Percentiles rank a stretch among this genome's conserved stretches.
Conservation (phyloP, 108 stramenopile genomes). For the Conticribra weissflogii region DNA sequence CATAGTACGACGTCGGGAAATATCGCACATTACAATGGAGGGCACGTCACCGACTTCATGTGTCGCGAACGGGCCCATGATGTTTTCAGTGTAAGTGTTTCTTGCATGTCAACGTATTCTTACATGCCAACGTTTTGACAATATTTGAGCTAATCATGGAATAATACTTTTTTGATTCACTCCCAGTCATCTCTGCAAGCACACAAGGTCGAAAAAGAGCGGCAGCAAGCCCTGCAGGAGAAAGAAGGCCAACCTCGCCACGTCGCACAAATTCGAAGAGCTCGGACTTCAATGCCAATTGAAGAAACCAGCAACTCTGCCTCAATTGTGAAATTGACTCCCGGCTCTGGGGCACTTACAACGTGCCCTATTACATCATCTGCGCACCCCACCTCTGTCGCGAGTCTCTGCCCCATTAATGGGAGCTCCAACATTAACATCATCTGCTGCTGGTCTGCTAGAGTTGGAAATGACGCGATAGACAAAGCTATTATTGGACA, state of each 20-base stretch:
- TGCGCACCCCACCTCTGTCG: conserved; percentile 76
- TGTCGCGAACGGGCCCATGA: conserved; percentile 77
- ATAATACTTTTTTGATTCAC: too few species aligned
- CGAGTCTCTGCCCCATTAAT: conserved; percentile 57
- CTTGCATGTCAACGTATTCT: too few species aligned
- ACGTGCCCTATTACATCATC: neutral
- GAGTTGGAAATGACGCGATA: conserved; percentile 20
- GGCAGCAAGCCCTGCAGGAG: conserved; percentile 52
- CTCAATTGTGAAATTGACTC: neutral
- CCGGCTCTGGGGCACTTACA: neutral
- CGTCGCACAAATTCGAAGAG: conserved; percentile 83
- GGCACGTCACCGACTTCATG: conserved; percentile 54
- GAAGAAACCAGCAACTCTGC: conserved; percentile 15
- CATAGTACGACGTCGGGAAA: conserved; percentile 14
- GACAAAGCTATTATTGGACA: conserved; percentile 50
- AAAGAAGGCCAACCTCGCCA: conserved; percentile 70
- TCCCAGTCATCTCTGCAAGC: conserved; percentile 30
- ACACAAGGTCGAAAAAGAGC: conserved; percentile 41
- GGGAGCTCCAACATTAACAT: conserved; percentile 60
- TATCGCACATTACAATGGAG: conserved; percentile 8
- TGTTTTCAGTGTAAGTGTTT: conserved; percentile 52
- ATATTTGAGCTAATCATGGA: too few species aligned
- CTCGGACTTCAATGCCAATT: conserved; percentile 44
- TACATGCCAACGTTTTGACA: too few species aligned
- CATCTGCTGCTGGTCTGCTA: conserved; percentile 73